These are phyloP conservation scores for Aspergillus sp. DNA, from an alignment of 2,329 filamentous ascomycete genomes.

Conservation along the genomic window DNA sequence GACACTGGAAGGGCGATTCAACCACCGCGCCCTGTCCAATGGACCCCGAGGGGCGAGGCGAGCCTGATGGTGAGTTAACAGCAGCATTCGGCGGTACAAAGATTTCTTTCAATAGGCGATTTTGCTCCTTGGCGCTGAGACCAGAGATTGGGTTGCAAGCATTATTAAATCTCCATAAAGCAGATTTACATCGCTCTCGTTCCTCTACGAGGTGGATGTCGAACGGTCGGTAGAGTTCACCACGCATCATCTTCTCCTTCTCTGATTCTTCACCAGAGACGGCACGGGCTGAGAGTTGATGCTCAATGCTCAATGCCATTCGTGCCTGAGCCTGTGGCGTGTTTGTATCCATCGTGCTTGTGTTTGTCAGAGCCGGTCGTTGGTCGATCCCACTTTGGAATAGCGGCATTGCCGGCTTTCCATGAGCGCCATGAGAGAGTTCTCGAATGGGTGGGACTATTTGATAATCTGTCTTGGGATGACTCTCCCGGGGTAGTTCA, in stretches of 20 bases:
- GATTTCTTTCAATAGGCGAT: slow-evolving; percentile 37
- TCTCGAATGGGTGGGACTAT: slow-evolving; percentile 42
- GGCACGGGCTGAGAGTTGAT: slow-evolving; percentile 37
- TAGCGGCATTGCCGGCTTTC: slow-evolving; percentile 35
- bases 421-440: slow-evolving; percentile 33
- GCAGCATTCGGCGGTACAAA: slow-evolving; percentile 32
- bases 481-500: slow-evolving; percentile 37
- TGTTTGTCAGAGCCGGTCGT: slow-evolving; percentile 31
- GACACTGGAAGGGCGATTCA: slow-evolving; percentile 85
- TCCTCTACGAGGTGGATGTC: slow-evolving; percentile 76
- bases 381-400: slow-evolving; percentile 38
- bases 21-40: slow-evolving; percentile 76
- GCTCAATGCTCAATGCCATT: slow-evolving; percentile 42
- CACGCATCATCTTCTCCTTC: slow-evolving; percentile 85
- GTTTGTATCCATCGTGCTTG: slow-evolving; percentile 34
- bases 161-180: slow-evolving; percentile 84
- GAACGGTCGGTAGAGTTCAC: slow-evolving; percentile 75
- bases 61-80: slow-evolving; percentile 51
- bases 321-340: slow-evolving; percentile 44
- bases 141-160: slow-evolving; percentile 71
- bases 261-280: slow-evolving; percentile 58
- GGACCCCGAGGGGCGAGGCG: slow-evolving; percentile 53
- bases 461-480: slow-evolving; percentile 39
- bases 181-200: slow-evolving; percentile 77
- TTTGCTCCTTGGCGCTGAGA: slow-evolving; percentile 54